phyloP scores from a whole-genome alignment of 192 early-diverging fungal genomes.

The Coemansia sp. region DNA sequence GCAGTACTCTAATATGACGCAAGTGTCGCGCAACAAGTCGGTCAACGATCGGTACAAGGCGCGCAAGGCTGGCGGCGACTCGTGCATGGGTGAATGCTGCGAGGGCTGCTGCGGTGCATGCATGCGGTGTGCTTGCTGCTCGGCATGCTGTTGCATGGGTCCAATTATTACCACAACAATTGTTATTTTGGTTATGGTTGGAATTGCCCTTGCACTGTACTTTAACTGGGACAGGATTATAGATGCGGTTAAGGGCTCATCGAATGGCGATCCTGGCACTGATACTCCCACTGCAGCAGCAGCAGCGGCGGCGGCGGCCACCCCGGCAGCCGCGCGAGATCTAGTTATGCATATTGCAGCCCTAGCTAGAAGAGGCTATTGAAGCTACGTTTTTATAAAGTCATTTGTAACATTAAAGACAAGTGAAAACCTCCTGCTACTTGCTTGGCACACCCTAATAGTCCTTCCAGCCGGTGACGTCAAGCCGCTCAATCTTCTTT shows the following conservation, averaged over 20 bases:
- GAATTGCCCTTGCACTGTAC: constrained; percentile 48
- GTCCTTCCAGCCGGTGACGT: constrained; percentile 77
- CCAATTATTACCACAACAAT: constrained; percentile 37
- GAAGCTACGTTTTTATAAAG: not conserved
- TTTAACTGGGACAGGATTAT: constrained; percentile 51
- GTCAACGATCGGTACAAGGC: constrained; percentile 37
- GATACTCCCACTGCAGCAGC: not conserved
- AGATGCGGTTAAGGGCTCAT: constrained; percentile 13
- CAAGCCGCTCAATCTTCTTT: constrained; percentile 79
- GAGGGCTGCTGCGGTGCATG: constrained; percentile 44
- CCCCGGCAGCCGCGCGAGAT: not conserved
- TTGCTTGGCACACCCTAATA: constrained; percentile 43
- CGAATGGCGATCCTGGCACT: constrained; percentile 7
- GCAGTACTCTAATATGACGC: constrained; percentile 20
- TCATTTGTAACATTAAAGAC: no score
- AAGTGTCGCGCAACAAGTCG: constrained; percentile 44
- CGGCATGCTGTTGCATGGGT: constrained; percentile 29
- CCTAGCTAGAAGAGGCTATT: not conserved
- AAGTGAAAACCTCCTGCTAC: not conserved
- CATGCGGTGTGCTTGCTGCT: constrained; percentile 38
- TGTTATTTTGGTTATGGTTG: constrained; percentile 27
- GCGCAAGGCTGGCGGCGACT: constrained; percentile 48
- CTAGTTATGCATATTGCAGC: not conserved
- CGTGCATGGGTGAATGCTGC: constrained; percentile 52
- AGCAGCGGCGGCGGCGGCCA: not conserved